Base-by-base conservation (phyloP, 768 basidiomycete genomes). In the Lactarius tabidus region DNA sequence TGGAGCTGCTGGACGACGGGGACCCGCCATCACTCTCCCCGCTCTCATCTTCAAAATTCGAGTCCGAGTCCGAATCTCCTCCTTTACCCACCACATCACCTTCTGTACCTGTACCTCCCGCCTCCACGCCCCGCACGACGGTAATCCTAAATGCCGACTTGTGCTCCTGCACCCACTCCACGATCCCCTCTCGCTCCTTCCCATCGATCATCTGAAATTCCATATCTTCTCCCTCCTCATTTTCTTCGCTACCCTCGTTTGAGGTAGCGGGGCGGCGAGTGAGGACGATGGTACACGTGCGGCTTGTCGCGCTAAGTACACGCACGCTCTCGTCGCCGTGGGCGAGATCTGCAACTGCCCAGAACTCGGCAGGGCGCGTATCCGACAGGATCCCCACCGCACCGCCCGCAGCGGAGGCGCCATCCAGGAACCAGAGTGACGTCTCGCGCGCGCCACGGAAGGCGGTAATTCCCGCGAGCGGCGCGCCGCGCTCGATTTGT, bases 301-400 rank as follows among this genome's bases (percentile, higher is more conserved):
- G 77, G 5, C 89, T 90, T 7, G 83, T 84, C 17, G 85, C 87
- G 28, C 83, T 85, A 52, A 87, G 76, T 28, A 89, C 73, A 56
- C 83, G 71, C 69, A 78, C 73, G 56, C 70, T 74, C 29, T 72
- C 72, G 3, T 59, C 56, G 6, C 85, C 76, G 17, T 80, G 85
- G 23, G 84, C 72, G 36, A 36, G 36, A 36, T 36, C 54, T n/a
- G 15, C 20, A 26, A 88, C 74, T 3, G 85, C 75, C 85, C 89
- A 91, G 71, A 89, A 91, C 69, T 89, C 87, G 71, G 87, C 89
- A 2, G 88, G 89, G 67, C 87, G 88, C 71, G 82, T 83, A 72
- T 90, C 89, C 84, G 87, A 89, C 15, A 92, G 79, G 18, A 92
- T 80, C 6, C 89, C 90, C 29, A 78, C 77, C 2, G 23, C 20